Percentiles rank a stretch among this genome's conserved stretches.
Evolutionary conservation across 1,139 yeast genomes (phyloP).

Genomic region (Kurtzmaniella quercitrusa): DNA sequence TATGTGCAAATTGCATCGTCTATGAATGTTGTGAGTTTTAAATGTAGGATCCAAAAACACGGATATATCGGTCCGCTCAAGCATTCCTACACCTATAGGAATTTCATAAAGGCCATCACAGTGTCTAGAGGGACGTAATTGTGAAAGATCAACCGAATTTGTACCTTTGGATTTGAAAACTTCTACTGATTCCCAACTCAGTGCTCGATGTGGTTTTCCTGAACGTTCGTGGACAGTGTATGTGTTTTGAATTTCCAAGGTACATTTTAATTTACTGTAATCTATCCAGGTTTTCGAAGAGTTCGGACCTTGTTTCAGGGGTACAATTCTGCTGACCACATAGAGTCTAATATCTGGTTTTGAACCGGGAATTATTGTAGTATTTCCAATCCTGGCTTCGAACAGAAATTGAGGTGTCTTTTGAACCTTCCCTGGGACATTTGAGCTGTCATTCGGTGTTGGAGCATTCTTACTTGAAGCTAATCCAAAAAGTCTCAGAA

Average conservation of each 20-base stretch:
- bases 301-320: background rate
- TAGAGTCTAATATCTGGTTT: background rate
- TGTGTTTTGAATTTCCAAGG: background rate
- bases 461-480: background rate
- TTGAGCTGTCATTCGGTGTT: background rate
- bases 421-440: background rate
- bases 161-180: background rate
- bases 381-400: too few species aligned
- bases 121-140: background rate
- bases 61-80: constrained; percentile 29
- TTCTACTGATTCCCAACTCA: constrained; percentile 19
- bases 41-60: constrained; percentile 52
- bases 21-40: constrained; percentile 51
- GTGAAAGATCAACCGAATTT: background rate
- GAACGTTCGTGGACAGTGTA: constrained; percentile 13
- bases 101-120: background rate
- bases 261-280: background rate
- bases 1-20: constrained; percentile 44
- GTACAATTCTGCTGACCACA: background rate
- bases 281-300: background rate
- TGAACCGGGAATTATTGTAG: background rate
- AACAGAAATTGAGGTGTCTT: background rate
- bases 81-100: background rate
- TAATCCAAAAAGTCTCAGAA: constrained; percentile 1
- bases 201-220: constrained; percentile 33